Evolutionary conservation across 305 asterid species (phyloP), one percentile per base, ranked within the genome.

Genomic region (Fraxinus sp.): DNA sequence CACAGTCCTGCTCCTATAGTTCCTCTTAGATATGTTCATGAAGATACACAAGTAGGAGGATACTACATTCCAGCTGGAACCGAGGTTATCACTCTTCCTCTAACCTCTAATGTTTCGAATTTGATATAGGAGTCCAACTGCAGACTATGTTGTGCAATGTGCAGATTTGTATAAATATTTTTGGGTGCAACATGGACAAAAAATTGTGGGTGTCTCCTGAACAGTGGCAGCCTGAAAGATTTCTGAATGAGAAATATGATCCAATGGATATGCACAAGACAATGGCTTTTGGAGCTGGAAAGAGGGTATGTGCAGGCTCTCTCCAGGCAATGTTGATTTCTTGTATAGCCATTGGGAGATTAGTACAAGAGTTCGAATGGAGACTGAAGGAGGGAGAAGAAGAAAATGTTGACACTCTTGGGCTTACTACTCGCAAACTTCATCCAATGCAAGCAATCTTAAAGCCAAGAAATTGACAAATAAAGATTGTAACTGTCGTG

Each of bases 261-360:
- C 81, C 85, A 1, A 81, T 84, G 78, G 95, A 92, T 79, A 22
- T 91, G 79, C 89, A 90, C 41, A 91, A 89, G 90, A 91, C 94
- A 0, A 90, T 90, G 91, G 92, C 94, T 5, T 92, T 91, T 81
- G 97, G 97, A 64, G 94, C 89, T 16, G 95, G 97, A 28, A 92
- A 91, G 85, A 86, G 97, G 84, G 88, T 82, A 4, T 91, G 97
- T 35, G 87, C 93, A 0, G 97, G 97, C 71, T 84, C 94, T 44
- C 90, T 90, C 24, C 97, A 92, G 74, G 97, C 95, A 4, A 91
- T 87, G 95, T 28, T 82, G 75, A 88, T 88, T 81, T 86, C 92
- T 9, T 89, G 97, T 84, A 41, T 84, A 16, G 78, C 90, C 1
- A 90, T 92, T n/a, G 97, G 91, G 24, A 83, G 94, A 85, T 66